Conservation (phyloP, 2,329 filamentous ascomycete genomes). For the Alternaria viburni region DNA sequence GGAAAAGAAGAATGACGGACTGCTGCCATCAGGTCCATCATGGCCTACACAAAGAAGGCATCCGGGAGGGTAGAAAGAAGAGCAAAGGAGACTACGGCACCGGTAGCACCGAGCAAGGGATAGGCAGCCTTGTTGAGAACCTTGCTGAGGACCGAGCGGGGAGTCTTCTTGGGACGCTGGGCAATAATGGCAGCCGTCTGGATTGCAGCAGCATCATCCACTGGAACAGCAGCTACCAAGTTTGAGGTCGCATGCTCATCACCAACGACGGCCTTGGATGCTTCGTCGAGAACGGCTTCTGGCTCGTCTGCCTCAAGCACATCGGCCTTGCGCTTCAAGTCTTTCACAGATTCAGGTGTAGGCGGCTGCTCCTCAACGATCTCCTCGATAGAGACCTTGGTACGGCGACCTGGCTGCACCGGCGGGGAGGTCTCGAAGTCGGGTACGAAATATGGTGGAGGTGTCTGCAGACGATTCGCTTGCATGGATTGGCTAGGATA, state of each 20-base stretch:
- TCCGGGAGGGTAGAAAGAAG: slow-evolving; percentile 31
- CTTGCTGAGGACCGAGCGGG: slow-evolving; percentile 19
- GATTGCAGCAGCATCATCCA: not conserved
- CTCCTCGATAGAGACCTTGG: slow-evolving; percentile 40
- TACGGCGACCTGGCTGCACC: slow-evolving; percentile 27
- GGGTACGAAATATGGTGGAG: slow-evolving; percentile 18
- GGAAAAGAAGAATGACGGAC: not conserved
- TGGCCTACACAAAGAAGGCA: slow-evolving; percentile 23
- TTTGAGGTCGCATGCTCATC: not conserved
- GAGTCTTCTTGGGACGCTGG: slow-evolving; percentile 28
- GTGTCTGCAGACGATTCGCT: slow-evolving; percentile 25
- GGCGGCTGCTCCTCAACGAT: slow-evolving; percentile 43
- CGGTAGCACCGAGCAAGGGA: slow-evolving; percentile 21
- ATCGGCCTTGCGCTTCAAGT: slow-evolving; percentile 43
- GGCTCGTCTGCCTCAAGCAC: slow-evolving; percentile 24
- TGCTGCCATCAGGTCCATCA: not conserved
- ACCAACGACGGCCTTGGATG: not conserved
- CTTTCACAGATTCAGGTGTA: slow-evolving; percentile 35
- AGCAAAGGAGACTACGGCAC: slow-evolving; percentile 26
- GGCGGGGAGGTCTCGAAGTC: slow-evolving; percentile 13
- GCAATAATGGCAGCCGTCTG: slow-evolving; percentile 17
- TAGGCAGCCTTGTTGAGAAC: slow-evolving; percentile 22
- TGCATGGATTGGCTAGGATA: not conserved
- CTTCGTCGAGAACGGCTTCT: not conserved
- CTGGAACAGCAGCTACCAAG: not conserved